Evolutionary conservation across 1,284 basidiomycete genomes (phyloP).

Genomic region (Cutaneotrichosporon curvatum): DNA sequence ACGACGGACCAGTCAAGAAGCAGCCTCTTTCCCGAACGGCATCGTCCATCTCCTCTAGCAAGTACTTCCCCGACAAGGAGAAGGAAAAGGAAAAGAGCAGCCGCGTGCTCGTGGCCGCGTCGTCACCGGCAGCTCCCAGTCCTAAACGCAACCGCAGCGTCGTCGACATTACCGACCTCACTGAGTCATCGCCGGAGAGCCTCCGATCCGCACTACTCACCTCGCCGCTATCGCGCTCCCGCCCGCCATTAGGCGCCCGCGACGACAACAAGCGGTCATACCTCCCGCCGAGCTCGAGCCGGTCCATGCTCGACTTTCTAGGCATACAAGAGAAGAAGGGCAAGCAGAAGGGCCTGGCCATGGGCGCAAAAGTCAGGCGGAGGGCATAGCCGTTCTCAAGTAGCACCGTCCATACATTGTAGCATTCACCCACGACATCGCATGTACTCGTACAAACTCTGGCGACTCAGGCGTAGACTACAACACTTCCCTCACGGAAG

Average conservation of each 20-base stretch:
- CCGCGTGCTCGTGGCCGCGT: conserved; percentile 3
- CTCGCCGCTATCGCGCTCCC: background rate
- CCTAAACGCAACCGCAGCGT: background rate
- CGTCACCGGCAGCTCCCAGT: background rate
- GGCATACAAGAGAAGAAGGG: conserved; percentile 26
- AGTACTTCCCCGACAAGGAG: conserved; percentile 2
- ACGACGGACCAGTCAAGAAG: background rate
- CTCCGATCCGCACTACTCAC: conserved; percentile 4
- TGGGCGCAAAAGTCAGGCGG: conserved; percentile 22
- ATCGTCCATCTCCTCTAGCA: background rate
- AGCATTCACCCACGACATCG: no score
- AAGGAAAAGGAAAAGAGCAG: background rate
- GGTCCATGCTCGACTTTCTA: conserved; percentile 12
- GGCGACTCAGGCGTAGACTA: no score
- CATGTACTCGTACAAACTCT: no score
- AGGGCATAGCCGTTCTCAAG: conserved; percentile 11
- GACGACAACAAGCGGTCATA: background rate
- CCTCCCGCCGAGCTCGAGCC: background rate
- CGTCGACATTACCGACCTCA: background rate
- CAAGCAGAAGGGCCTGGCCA: conserved; percentile 24
- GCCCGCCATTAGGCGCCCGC: background rate
- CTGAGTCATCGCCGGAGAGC: background rate
- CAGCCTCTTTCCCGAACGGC: background rate
- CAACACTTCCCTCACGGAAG: conserved; percentile 31
- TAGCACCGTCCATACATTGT: no score